Conservation (phyloP, 345 rosid genomes). For the Pseudoturritis turrita region DNA sequence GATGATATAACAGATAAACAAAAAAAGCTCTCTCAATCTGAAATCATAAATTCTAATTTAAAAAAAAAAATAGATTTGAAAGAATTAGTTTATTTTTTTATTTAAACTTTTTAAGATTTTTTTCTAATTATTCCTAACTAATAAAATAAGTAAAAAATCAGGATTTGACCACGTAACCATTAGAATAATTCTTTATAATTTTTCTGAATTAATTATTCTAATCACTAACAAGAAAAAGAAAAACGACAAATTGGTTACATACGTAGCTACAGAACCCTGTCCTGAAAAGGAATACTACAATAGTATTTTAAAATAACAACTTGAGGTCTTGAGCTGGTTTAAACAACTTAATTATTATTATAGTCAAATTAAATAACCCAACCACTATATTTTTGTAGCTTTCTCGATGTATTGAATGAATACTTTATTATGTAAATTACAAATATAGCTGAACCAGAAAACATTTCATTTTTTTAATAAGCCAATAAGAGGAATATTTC, state of each 20-base stretch:
- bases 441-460: slow-evolving; percentile 19
- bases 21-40: no score
- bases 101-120: no score
- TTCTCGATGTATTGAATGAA: neutral
- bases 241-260: neutral
- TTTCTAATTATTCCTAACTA: neutral
- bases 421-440: slow-evolving; percentile 1
- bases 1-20: no score
- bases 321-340: neutral
- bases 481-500: neutral
- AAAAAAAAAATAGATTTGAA: neutral
- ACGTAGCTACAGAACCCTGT: neutral
- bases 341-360: neutral
- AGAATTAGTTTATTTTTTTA: neutral
- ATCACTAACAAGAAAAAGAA: neutral
- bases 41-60: neutral
- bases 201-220: no score
- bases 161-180: neutral
- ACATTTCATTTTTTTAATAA: neutral
- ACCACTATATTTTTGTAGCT: slow-evolving; percentile 9
- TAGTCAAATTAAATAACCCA: neutral
- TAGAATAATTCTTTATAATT: neutral
- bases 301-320: neutral
- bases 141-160: neutral
- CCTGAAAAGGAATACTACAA: neutral